These are phyloP conservation scores for Penicillium sp. DNA, from an alignment of 2,329 filamentous ascomycete genomes.

Conservation along the genomic window DNA sequence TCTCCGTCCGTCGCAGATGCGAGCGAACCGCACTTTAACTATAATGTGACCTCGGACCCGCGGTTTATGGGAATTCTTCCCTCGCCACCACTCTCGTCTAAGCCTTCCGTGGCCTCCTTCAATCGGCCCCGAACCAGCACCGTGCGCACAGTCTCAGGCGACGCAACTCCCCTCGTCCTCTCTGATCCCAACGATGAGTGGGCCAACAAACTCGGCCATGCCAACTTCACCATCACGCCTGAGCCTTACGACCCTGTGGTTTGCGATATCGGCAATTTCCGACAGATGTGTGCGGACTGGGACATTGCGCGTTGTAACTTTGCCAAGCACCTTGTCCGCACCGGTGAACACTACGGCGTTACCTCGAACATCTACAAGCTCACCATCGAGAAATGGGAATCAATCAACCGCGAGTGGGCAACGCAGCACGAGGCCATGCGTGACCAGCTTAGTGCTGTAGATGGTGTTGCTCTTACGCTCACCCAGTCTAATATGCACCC, in stretches of 20 bases:
- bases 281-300: slow-evolving; percentile 68
- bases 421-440: slow-evolving; percentile 58
- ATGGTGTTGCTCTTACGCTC: slow-evolving; percentile 32
- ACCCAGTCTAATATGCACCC: slow-evolving; percentile 33
- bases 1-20: slow-evolving; percentile 69
- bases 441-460: slow-evolving; percentile 36
- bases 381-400: slow-evolving; percentile 81
- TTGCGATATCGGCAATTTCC: slow-evolving; percentile 53
- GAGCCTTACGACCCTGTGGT: slow-evolving; percentile 64
- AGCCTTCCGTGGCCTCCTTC: slow-evolving; percentile 70
- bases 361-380: slow-evolving; percentile 81
- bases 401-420: slow-evolving; percentile 68
- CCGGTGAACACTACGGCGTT: slow-evolving; percentile 78
- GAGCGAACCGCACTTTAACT: slow-evolving; percentile 35
- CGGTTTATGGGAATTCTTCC: slow-evolving; percentile 44
- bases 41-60: slow-evolving; percentile 42
- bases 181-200: slow-evolving; percentile 65
- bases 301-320: slow-evolving; percentile 75
- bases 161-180: slow-evolving; percentile 53
- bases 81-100: slow-evolving; percentile 67
- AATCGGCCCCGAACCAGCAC: slow-evolving; percentile 43
- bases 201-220: slow-evolving; percentile 77
- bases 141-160: slow-evolving; percentile 36
- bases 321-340: slow-evolving; percentile 77
- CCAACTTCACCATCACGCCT: slow-evolving; percentile 81